Base-by-base conservation (phyloP, 2,329 filamentous ascomycete genomes). In the Bipolaris zeicola region DNA sequence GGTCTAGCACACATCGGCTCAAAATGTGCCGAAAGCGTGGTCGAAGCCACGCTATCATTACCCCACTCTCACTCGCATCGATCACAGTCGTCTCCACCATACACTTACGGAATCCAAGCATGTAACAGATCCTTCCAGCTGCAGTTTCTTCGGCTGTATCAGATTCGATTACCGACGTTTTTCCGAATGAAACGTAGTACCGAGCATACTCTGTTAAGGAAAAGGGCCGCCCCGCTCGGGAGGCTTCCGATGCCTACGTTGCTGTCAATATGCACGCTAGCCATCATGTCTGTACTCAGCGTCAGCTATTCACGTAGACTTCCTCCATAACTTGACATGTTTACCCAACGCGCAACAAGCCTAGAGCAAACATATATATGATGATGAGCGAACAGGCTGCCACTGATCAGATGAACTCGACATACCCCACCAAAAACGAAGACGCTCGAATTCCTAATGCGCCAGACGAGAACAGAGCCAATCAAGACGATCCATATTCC, bases 71-170 rank as follows among this genome's bases (percentile, higher is more conserved):
- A 24, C 18, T 16, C 26, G 37, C 41, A 45, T 39, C 47, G 26
- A 36, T 18, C 31, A 28, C 33, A 18, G 20, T 45, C 18, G 24
- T 41, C 43, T 39, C 44, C 53, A 50, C 18, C 34, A 38, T 47
- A 42, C 31, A 49, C 48, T 48, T 43, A 52, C 47, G 33, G n/a
- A 20, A 51, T 56, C 22, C 13, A 24, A 52, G 52, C 55, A 34
- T 47, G 42, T 48, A 50, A 41, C 26, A 16, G 18, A 24, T 45
- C 43, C 22, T 38, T 2, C 11, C 22, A 31, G 22, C 22, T 38
- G 8, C n/a, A 28, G 16, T 7, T 22, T 38, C 20, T 38, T 28
- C 10, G 34, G 22, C 34, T 28, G 24, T 38, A n/a, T 22, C 22
- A 6, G 18, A 33, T 6, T 28, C 34, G 34, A 22, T 34, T 48